Evolutionary conservation across 23 red algal genomes (phyloP).

Genomic region (Chondrus crispus): DNA sequence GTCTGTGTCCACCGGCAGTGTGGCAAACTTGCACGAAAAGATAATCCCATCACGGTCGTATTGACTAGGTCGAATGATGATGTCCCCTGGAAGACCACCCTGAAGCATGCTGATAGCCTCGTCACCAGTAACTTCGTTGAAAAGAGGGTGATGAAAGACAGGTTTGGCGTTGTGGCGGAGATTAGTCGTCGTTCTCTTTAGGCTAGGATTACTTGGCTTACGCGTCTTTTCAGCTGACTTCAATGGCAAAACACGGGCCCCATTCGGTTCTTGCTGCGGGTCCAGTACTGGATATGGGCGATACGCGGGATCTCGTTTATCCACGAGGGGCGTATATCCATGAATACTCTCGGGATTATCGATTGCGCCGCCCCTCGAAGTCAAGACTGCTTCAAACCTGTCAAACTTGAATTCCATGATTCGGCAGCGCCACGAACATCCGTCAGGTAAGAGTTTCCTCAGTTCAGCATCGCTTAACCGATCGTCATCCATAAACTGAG

Average conservation of each 20-base stretch:
- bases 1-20: slow-evolving; percentile 21
- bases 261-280: not conserved
- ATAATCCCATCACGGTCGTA: slow-evolving; percentile 54
- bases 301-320: slow-evolving; percentile 33
- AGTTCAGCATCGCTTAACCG: slow-evolving; percentile 21
- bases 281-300: slow-evolving; percentile 40
- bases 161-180: slow-evolving; percentile 15
- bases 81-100: slow-evolving; percentile 51
- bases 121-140: slow-evolving; percentile 55
- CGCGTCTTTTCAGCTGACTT: not conserved
- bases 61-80: slow-evolving; percentile 71
- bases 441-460: slow-evolving; percentile 27
- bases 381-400: slow-evolving; percentile 53
- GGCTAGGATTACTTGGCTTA: not conserved
- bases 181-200: slow-evolving; percentile 40
- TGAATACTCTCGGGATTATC: slow-evolving; percentile 48
- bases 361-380: slow-evolving; percentile 22
- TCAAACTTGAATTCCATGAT: slow-evolving; percentile 50
- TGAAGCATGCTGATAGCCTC: slow-evolving; percentile 47
- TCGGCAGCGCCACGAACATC: slow-evolving; percentile 37
- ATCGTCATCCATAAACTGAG: slow-evolving; percentile 19
- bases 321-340: slow-evolving; percentile 20
- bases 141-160: slow-evolving; percentile 54
- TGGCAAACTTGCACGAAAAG: slow-evolving; percentile 73
- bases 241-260: not conserved